These are phyloP conservation scores for Coniochaeta sp. DNA, from an alignment of 2,329 filamentous ascomycete genomes.

Conservation along the genomic window DNA sequence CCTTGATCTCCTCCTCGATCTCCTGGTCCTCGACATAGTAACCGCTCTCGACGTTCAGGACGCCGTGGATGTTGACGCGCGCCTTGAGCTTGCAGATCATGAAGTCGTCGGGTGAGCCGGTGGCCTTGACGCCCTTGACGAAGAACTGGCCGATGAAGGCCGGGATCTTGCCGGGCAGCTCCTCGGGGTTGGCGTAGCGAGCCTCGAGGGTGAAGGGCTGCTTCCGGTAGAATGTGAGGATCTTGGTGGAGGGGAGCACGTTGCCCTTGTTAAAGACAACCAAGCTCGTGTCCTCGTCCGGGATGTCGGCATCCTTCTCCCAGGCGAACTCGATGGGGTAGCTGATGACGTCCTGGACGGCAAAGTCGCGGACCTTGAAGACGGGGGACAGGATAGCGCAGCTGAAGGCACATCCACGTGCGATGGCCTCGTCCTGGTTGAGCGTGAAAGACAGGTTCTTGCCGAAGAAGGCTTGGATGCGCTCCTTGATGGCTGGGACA, in stretches of 20 bases:
- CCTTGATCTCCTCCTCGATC: constrained; percentile 64
- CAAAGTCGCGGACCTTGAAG: constrained; percentile 97
- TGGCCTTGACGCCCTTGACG: constrained; percentile 90
- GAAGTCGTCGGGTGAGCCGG: constrained; percentile 85
- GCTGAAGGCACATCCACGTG: constrained; percentile 92
- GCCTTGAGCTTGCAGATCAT: constrained; percentile 99
- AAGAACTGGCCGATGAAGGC: constrained; percentile 98
- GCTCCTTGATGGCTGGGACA: constrained; percentile 86
- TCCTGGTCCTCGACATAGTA: constrained; percentile 99
- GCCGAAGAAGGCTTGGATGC: constrained; percentile 83
- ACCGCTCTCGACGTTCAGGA: constrained; percentile 91
- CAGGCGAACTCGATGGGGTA: constrained; percentile 98
- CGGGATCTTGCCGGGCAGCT: constrained; percentile 80
- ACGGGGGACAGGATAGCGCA: constrained; percentile 95
- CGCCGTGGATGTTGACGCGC: constrained; percentile 89
- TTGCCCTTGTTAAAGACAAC: constrained; percentile 98
- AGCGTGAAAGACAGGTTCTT: constrained; percentile 92
- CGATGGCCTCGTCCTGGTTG: constrained; percentile 96
- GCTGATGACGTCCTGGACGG: constrained; percentile 93
- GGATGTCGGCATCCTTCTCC: constrained; percentile 98
- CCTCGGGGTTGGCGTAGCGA: constrained; percentile 79
- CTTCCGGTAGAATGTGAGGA: constrained; percentile 98
- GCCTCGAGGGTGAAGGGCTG: constrained; percentile 95
- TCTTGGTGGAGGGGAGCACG: constrained; percentile 96
- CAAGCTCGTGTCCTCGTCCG: constrained; percentile 94